These are phyloP conservation scores for Agaricus sinodeliciosus DNA, from an alignment of 768 basidiomycete genomes.

Conservation along the genomic window DNA sequence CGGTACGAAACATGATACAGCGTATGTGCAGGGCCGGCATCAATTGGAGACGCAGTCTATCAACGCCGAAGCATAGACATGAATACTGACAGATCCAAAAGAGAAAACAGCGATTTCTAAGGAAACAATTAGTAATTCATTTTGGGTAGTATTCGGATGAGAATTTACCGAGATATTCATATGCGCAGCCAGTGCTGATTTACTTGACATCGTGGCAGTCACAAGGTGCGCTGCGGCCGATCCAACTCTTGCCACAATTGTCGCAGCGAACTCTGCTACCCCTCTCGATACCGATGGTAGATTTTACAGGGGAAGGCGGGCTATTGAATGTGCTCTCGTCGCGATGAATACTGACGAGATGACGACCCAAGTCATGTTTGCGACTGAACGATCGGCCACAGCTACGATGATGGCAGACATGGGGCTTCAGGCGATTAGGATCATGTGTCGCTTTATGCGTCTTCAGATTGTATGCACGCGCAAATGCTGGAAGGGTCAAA, in stretches of 20 bases:
- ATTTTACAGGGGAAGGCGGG: constrained; percentile 29
- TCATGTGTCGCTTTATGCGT: constrained; percentile 95
- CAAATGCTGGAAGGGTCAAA: constrained; percentile 55
- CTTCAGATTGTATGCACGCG: constrained; percentile 91
- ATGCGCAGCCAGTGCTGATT: constrained; percentile 8
- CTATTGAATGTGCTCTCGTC: constrained; percentile 49
- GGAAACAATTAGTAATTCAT: neutral
- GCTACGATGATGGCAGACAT: constrained; percentile 77
- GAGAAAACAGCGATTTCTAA: constrained; percentile 14
- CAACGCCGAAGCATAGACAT: neutral
- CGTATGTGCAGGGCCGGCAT: constrained; percentile 44
- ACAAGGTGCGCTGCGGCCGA: constrained; percentile 49
- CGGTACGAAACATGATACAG: constrained; percentile 64
- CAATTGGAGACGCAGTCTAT: constrained; percentile 8
- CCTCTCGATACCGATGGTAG: constrained; percentile 63
- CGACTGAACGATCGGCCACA: constrained; percentile 91
- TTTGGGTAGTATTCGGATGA: too few species aligned
- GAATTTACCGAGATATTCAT: too few species aligned
- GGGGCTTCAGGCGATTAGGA: constrained; percentile 84
- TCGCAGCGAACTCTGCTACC: constrained; percentile 68
- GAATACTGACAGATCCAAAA: constrained; percentile 24
- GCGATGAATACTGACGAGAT: constrained; percentile 80
- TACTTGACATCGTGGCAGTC: constrained; percentile 64
- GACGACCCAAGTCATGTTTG: constrained; percentile 90
- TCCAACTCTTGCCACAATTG: constrained; percentile 61